A percentile compares a stretch with the other conserved stretches of the same genome.
These are phyloP conservation scores for Beauveria rudraprayagi DNA, from an alignment of 2,329 filamentous ascomycete species.

Conservation along the genomic window DNA sequence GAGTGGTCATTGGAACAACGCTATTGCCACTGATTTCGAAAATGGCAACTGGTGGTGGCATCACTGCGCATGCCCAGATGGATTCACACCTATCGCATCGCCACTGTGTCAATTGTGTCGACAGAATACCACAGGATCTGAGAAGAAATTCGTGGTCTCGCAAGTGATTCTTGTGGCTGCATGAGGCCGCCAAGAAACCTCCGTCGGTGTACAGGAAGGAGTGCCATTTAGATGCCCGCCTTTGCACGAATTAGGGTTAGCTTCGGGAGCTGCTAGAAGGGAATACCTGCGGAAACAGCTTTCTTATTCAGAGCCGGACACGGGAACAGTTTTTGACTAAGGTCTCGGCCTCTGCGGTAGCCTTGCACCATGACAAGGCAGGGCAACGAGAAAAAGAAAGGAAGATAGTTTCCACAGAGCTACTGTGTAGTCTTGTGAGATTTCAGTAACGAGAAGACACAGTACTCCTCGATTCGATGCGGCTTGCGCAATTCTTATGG, in stretches of 20 bases:
- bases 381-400: constrained; percentile 8
- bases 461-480: not conserved
- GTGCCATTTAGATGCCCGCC: not conserved
- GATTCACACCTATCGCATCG: not conserved
- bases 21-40: not conserved
- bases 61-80: not conserved
- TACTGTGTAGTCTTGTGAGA: not conserved
- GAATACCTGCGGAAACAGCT: not conserved
- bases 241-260: not conserved
- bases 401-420: not conserved
- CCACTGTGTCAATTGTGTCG: not conserved
- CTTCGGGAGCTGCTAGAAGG: not conserved
- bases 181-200: not conserved
- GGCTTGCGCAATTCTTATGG: not conserved
- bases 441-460: not conserved
- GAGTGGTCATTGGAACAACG: too few species aligned
- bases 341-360: constrained; percentile 10
- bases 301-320: not conserved
- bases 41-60: not conserved
- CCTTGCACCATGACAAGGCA: constrained; percentile 3
- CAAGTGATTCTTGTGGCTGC: not conserved
- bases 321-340: not conserved
- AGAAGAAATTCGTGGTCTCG: not conserved
- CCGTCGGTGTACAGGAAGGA: constrained; percentile 2
- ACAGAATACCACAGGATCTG: not conserved